Evolutionary conservation across 768 basidiomycete genomes (phyloP), one percentile per base, ranked within the genome.

Genomic region (Leccinum fibrillosum): DNA sequence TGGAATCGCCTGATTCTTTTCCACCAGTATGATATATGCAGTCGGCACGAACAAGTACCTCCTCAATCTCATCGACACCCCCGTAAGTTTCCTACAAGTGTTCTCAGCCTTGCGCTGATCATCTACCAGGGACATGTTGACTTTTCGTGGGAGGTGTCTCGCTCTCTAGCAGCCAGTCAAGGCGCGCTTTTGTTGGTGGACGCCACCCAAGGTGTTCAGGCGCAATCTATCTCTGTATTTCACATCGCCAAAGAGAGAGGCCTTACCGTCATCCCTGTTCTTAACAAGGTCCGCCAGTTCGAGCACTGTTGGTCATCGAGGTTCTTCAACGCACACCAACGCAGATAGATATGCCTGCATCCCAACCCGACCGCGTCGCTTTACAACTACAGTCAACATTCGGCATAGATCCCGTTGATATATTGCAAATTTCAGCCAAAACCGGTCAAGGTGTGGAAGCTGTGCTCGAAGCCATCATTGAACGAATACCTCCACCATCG

Each of bases 121-220:
- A 28, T 2, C 2, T 30, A 15, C 8, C 62, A 90, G 84, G 95
- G 97, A 2, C 97, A 99, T 74, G 97, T 98, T 37, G 97, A 99
- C 76, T 99, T 99, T 74, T 84, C 92, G 57, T 97, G 94, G 86
- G 96, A 98, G 73, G 93, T 99, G 34, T 89, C 93, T 15, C 84
- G 97, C 50, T 94, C 92, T 26, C 75, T 98, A 42, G 88, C 93
- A 4, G 94, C 96, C 32, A 97, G 91, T 63, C 92, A 99, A 76
- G 97, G 97, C 9, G 96, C 92, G 10, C 70, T 87, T 44, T 71
- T 87, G 37, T 75, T 98, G 65, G 94, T 98, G 2, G 97, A 99
- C 68, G 92, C 93, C n/a, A 93, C 92, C 53, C 95, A 96, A 77
- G 97, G 97, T 17, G 87, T 99, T 8, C 97, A 99, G 74, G 97